Percentiles rank a stretch among this genome's conserved stretches.
Evolutionary conservation across 495 filamentous ascomycete genomes (phyloP).

Genomic region (Trichoderma reesei): DNA sequence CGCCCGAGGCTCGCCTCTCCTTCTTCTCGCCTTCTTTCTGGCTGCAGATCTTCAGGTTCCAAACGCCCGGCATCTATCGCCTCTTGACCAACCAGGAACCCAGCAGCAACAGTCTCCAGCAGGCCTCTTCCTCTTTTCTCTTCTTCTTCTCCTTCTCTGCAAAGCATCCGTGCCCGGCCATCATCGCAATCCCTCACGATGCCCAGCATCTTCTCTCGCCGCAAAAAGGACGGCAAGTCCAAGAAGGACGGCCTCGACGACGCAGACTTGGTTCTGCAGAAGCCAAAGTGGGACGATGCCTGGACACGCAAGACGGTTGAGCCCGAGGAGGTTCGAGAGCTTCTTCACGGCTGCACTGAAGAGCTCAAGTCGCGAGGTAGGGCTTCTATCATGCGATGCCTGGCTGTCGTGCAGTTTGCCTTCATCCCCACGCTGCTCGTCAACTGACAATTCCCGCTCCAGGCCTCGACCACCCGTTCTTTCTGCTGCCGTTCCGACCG

Average conservation of each 20-base stretch:
- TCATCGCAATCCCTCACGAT: constrained; percentile 22
- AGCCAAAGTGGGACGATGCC: constrained; percentile 80
- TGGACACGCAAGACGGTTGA: constrained; percentile 79
- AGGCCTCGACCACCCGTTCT: constrained; percentile 85
- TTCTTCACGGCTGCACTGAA: constrained; percentile 72
- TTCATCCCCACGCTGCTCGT: background rate
- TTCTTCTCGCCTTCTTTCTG: background rate
- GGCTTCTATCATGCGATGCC: constrained; percentile 22
- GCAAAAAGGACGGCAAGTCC: constrained; percentile 59
- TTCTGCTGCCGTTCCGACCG: constrained; percentile 92
- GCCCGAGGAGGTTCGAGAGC: constrained; percentile 82
- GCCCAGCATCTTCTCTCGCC: constrained; percentile 62
- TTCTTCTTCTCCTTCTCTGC: background rate
- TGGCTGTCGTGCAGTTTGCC: constrained; percentile 12
- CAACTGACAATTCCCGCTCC: constrained; percentile 13
- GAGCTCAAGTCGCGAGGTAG: constrained; percentile 93
- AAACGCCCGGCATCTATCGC: background rate
- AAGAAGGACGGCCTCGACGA: constrained; percentile 43
- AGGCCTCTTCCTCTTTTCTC: background rate
- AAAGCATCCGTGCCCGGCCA: background rate
- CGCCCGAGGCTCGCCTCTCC: background rate
- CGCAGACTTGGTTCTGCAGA: constrained; percentile 44
- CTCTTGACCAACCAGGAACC: background rate
- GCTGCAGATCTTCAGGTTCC: background rate
- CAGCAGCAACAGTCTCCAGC: too few relatives aligned